These are phyloP conservation scores for Metschnikowia chrysomelidarum DNA, from an alignment of 805 yeast genomes.

Conservation along the genomic window DNA sequence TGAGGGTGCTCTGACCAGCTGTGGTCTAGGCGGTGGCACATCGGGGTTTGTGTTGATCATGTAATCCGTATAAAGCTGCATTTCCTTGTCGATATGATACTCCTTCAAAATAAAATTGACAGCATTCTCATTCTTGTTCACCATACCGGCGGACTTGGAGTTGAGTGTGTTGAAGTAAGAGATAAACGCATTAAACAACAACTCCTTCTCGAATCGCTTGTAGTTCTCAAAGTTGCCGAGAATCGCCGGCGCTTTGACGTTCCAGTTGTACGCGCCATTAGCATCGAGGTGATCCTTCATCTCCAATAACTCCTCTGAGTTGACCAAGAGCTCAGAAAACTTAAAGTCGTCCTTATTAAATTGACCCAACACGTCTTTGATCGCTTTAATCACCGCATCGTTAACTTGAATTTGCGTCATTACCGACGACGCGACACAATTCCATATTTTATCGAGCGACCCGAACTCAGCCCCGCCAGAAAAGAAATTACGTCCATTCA, in stretches of 20 bases:
- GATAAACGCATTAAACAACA: slow-evolving; percentile 61
- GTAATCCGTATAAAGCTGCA: slow-evolving; percentile 36
- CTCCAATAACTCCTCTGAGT: slow-evolving; percentile 43
- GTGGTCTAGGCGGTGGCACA: slow-evolving; percentile 5
- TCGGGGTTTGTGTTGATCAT: slow-evolving; percentile 23
- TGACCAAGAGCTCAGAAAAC: slow-evolving; percentile 55
- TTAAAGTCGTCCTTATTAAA: slow-evolving; percentile 52
- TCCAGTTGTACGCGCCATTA: slow-evolving; percentile 63
- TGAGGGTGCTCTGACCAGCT: slow-evolving; percentile 6
- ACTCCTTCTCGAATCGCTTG: slow-evolving; percentile 58
- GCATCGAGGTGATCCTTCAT: slow-evolving; percentile 26
- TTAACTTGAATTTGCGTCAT: slow-evolving; percentile 49
- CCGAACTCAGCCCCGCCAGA: slow-evolving; percentile 32
- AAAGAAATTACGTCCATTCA: slow-evolving; percentile 24
- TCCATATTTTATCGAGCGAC: slow-evolving; percentile 42
- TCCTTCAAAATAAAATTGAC: slow-evolving; percentile 59
- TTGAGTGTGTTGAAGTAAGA: slow-evolving; percentile 48
- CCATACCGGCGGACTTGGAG: slow-evolving; percentile 23
- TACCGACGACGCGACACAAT: slow-evolving; percentile 48
- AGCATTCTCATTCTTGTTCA: slow-evolving; percentile 54
- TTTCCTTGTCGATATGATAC: slow-evolving; percentile 37
- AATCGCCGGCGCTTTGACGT: slow-evolving; percentile 70
- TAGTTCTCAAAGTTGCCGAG: slow-evolving; percentile 73
- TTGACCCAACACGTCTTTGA: slow-evolving; percentile 58
- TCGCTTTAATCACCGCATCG: slow-evolving; percentile 43